These are phyloP conservation scores for Arthrobotrys megalospora DNA, from an alignment of 2,329 filamentous ascomycete genomes.

Conservation along the genomic window DNA sequence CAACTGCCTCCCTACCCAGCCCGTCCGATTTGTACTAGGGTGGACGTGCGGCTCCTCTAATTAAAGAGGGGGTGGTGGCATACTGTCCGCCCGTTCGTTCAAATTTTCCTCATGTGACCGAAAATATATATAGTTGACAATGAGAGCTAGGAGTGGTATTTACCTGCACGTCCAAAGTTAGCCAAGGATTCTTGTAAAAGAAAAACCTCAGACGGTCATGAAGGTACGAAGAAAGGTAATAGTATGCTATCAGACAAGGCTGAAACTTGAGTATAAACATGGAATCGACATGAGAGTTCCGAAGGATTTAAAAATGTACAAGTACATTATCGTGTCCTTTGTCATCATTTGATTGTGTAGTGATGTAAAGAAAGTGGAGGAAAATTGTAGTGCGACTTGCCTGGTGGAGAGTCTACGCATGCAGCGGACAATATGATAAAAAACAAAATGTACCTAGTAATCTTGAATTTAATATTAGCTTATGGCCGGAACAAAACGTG, in stretches of 20 bases:
- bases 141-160: constrained; percentile 48
- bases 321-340: constrained; percentile 50
- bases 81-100: constrained; percentile 70
- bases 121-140: constrained; percentile 31
- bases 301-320: constrained; percentile 63
- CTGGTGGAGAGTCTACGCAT: constrained; percentile 62
- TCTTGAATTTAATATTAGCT: constrained; percentile 13
- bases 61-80: constrained; percentile 66
- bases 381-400: constrained; percentile 64
- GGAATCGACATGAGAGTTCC: constrained; percentile 64
- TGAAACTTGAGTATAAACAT: constrained; percentile 68
- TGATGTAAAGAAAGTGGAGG: constrained; percentile 5
- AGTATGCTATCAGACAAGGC: constrained; percentile 68
- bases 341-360: constrained; percentile 52
- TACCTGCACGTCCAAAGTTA: constrained; percentile 65
- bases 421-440: not conserved
- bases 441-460: constrained; percentile 15
- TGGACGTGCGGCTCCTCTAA: constrained; percentile 66
- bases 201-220: constrained; percentile 23
- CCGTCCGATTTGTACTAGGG: constrained; percentile 67
- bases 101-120: constrained; percentile 68
- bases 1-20: constrained; percentile 67
- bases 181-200: constrained; percentile 7
- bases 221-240: constrained; percentile 25
- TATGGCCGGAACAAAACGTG: not conserved